Base-by-base conservation (phyloP, 345 rosid genomes). In the Odontarrhena argentea region DNA sequence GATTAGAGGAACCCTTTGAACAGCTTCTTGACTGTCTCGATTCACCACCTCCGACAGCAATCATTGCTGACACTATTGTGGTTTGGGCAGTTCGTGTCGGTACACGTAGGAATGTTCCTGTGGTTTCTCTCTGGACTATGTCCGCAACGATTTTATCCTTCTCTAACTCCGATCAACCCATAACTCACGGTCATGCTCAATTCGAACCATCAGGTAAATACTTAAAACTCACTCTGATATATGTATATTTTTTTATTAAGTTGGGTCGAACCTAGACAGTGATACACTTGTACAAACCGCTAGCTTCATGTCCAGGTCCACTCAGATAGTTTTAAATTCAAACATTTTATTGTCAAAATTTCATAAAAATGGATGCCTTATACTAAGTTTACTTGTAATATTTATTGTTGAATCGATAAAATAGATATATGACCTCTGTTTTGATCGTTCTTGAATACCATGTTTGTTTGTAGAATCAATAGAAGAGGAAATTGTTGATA, bases 41-140 rank as follows among this genome's bases (percentile, higher is more conserved):
- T 24, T 57, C 63, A 1, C 78, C 78, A 6, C 70, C 60, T 15
- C 72, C 77, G 3, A 55, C n/a, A 0, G 74, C 36, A 11, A 77
- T 85, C 2, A 42, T 83, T 37, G 72, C 83, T 1, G 85, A 83
- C 35, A 71, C 81, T 3, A 30, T 41, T 41, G 10, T 81, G 22
- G 0, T 38, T 8, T 83, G 87, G 89, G 77, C 75, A 0, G 73
- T 63, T 0, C 60, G 63, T 53, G 78, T 81, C 6, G 85, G 77
- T 1, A 50, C 11, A 5, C 37, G 66, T 13, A 76, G 73, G 80
- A 79, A 81, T 51, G 78, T 85, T 58, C 87, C 81, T 49, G 82
- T 85, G 69, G 89, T 74, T 49, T 77, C 84, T 5, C 52, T 83
- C 10, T 83, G 79, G 82, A 78, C 86, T 0, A 75, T 47, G 73